Percentiles rank a stretch among this genome's conserved stretches.
These are phyloP conservation scores for Serendipita vermifera DNA, from an alignment of 768 basidiomycete genomes.

Conservation along the genomic window DNA sequence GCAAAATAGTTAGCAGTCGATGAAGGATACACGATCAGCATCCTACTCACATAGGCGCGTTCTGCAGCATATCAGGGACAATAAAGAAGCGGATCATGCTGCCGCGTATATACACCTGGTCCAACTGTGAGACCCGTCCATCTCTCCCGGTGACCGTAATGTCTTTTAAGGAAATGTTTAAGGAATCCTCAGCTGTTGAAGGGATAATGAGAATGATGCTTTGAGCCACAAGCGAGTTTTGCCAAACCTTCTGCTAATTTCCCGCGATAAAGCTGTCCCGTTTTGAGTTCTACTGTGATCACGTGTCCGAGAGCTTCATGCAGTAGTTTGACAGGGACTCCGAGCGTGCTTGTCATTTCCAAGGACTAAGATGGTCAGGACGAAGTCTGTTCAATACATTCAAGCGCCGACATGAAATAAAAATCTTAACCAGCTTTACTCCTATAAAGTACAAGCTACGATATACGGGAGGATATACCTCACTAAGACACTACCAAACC, in stretches of 20 bases:
- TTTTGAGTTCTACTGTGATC: slow-evolving; percentile 96
- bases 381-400: background rate
- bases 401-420: background rate
- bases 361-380: background rate
- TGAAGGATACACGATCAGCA: slow-evolving; percentile 4
- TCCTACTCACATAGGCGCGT: slow-evolving; percentile 84
- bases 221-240: background rate
- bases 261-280: slow-evolving; percentile 91
- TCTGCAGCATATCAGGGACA: slow-evolving; percentile 98
- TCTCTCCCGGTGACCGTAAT: slow-evolving; percentile 97
- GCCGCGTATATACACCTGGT: slow-evolving; percentile 97
- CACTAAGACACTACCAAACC: background rate
- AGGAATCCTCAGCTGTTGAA: slow-evolving; percentile 85
- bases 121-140: slow-evolving; percentile 95
- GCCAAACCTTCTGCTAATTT: slow-evolving; percentile 84
- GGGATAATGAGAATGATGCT: slow-evolving; percentile 18
- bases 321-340: slow-evolving; percentile 90
- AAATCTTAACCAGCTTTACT: too few relatives aligned
- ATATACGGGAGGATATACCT: too few relatives aligned
- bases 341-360: slow-evolving; percentile 38
- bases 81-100: slow-evolving; percentile 99
- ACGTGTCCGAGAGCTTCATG: slow-evolving; percentile 95
- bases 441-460: too few relatives aligned
- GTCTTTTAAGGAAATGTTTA: slow-evolving; percentile 91
- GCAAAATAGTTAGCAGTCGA: slow-evolving; percentile 8